Percentiles rank a stretch among this genome's conserved stretches.
These are phyloP conservation scores for Crinitomyces ghanaensis DNA, from an alignment of 805 yeast genomes.

Conservation along the genomic window DNA sequence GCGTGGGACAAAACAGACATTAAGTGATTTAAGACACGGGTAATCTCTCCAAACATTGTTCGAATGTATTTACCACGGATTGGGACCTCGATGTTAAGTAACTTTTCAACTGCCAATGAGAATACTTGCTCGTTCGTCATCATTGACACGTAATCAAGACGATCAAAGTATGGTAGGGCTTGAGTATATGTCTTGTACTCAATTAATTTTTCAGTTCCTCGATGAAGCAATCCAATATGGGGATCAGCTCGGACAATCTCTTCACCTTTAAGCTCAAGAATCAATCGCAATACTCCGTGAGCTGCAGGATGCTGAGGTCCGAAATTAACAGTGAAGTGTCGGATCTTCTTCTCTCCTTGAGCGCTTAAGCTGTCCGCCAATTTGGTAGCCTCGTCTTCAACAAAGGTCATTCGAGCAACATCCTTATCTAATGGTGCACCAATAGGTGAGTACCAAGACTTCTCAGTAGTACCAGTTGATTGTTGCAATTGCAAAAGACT, in stretches of 20 bases:
- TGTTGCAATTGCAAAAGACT: no score
- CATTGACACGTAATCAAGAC: conserved; percentile 75
- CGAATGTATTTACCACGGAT: conserved; percentile 75
- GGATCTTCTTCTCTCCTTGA: conserved; percentile 37
- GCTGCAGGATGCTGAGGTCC: conserved; percentile 96
- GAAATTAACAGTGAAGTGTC: conserved; percentile 82
- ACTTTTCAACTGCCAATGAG: conserved; percentile 72
- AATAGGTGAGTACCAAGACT: no score
- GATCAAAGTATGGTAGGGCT: conserved; percentile 80
- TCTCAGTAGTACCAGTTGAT: no score
- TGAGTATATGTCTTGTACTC: conserved; percentile 79
- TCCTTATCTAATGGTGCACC: conserved; percentile 24
- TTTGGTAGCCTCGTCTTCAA: conserved; percentile 17
- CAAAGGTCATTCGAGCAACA: conserved; percentile 21
- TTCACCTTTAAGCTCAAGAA: conserved; percentile 79
- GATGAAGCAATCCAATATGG: conserved; percentile 75
- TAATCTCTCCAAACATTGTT: conserved; percentile 77
- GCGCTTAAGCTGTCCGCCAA: no score
- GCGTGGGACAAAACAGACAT: conserved; percentile 83
- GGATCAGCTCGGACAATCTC: conserved; percentile 82
- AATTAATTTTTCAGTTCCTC: conserved; percentile 84
- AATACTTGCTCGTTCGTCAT: conserved; percentile 87
- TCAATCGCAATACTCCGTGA: conserved; percentile 81
- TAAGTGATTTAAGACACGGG: conserved; percentile 71
- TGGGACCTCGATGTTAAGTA: conserved; percentile 76